Conservation (phyloP, 2,329 filamentous ascomycete species). For the Fusarium floridanum region DNA sequence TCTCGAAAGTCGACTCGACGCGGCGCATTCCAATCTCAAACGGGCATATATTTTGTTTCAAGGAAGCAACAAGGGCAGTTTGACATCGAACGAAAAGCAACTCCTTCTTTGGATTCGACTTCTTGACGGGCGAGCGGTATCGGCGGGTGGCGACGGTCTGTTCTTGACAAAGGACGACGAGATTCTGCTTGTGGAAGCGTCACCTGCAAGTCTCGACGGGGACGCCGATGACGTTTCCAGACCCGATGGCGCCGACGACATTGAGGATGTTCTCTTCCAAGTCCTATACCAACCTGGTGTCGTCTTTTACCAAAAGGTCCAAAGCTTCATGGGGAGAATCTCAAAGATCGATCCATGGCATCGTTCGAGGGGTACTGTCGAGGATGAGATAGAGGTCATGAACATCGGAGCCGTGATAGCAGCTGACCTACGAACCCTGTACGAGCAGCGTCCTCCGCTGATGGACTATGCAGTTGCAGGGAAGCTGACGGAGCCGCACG, state of each 20-base stretch:
- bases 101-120: slow-evolving; percentile 68
- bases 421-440: slow-evolving; percentile 63
- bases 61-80: slow-evolving; percentile 52
- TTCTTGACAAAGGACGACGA: slow-evolving; percentile 64
- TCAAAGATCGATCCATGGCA: slow-evolving; percentile 70
- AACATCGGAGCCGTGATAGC: slow-evolving; percentile 64
- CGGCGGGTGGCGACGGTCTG: slow-evolving; percentile 67
- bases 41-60: slow-evolving; percentile 63
- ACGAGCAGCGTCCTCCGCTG: slow-evolving; percentile 63
- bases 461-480: slow-evolving; percentile 69
- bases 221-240: slow-evolving; percentile 43
- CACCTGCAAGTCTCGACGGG: slow-evolving; percentile 54
- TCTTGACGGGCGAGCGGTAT: slow-evolving; percentile 67
- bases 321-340: slow-evolving; percentile 69
- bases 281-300: slow-evolving; percentile 68
- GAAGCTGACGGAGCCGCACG: slow-evolving; percentile 60
- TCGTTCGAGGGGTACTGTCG: slow-evolving; percentile 66
- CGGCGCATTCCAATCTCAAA: slow-evolving; percentile 64
- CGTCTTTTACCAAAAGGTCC: slow-evolving; percentile 69
- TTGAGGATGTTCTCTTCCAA: slow-evolving; percentile 66
- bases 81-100: slow-evolving; percentile 59
- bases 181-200: slow-evolving; percentile 58
- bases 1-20: slow-evolving; percentile 56
- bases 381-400: slow-evolving; percentile 71
- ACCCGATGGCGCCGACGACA: slow-evolving; percentile 49